phyloP scores from a whole-genome alignment of 2,329 filamentous ascomycete species.

The Colletotrichum ledebouriae region DNA sequence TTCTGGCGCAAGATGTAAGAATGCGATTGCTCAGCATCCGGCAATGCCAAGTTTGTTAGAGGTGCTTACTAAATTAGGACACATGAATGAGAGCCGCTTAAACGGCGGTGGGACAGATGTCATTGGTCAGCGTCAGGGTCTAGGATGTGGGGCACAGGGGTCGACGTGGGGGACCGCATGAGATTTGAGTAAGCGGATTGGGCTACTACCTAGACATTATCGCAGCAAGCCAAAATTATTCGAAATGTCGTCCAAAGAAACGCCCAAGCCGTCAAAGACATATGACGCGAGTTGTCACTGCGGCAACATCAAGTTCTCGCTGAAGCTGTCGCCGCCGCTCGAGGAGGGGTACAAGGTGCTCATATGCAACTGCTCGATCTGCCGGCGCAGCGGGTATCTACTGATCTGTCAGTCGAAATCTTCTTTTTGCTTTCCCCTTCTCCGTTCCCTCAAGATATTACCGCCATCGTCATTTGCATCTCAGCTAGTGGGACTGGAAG shows the following conservation, averaged over 20 bases:
- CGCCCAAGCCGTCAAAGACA: conserved; percentile 49
- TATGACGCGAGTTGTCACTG: conserved; percentile 68
- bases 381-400: conserved; percentile 64
- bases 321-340: conserved; percentile 63
- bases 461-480: not conserved
- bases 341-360: conserved; percentile 57
- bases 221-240: not conserved
- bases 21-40: too few relatives aligned
- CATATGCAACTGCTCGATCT: conserved; percentile 69
- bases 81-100: too few relatives aligned
- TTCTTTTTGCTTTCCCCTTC: not conserved
- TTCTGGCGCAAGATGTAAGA: too few relatives aligned
- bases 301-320: conserved; percentile 62
- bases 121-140: too few relatives aligned
- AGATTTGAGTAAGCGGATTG: too few relatives aligned
- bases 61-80: too few relatives aligned
- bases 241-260: conserved; percentile 41
- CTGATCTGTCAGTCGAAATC: conserved; percentile 58
- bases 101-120: too few relatives aligned
- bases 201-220: too few relatives aligned
- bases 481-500: not conserved
- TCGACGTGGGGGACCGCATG: too few relatives aligned
- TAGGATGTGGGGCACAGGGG: too few relatives aligned
- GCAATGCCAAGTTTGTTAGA: too few relatives aligned
- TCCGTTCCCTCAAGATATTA: not conserved